Conservation (phyloP, 2,329 filamentous ascomycete genomes). For the Beauveria sp. region DNA sequence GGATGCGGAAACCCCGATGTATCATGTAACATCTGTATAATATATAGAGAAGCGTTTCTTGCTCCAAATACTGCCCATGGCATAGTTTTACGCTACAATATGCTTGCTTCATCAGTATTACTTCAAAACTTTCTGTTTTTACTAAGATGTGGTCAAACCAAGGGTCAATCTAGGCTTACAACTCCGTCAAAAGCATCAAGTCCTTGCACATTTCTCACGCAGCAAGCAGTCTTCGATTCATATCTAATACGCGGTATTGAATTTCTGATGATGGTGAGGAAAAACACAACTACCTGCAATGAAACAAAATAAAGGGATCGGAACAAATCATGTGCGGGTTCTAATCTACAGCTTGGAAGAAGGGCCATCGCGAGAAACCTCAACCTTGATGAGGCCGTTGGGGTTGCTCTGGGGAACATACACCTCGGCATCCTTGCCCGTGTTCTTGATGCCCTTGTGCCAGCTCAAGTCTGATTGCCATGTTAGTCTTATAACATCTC, state of each 20-base stretch:
- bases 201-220: background rate
- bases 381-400: conserved; percentile 93
- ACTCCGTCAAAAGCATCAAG: background rate
- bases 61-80: background rate
- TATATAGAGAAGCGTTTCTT: background rate
- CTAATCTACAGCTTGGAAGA: conserved; percentile 9
- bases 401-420: conserved; percentile 84
- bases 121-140: background rate
- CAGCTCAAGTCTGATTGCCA: conserved; percentile 69
- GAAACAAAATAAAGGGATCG: background rate
- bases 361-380: conserved; percentile 52
- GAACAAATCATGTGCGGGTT: background rate
- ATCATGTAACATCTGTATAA: conserved; percentile 4
- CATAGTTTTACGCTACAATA: background rate
- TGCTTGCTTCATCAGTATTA: background rate
- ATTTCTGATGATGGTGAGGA: background rate
- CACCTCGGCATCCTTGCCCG: conserved; percentile 89
- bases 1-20: background rate
- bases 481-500: conserved; percentile 13
- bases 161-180: too few species aligned
- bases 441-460: conserved; percentile 95
- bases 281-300: background rate
- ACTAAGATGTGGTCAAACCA: background rate
- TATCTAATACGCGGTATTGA: background rate
- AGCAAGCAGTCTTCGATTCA: background rate